A percentile compares a stretch with the other conserved stretches of the same genome.
These are phyloP conservation scores for Trametes pubescens DNA, from an alignment of 1,284 basidiomycete genomes.

Conservation along the genomic window DNA sequence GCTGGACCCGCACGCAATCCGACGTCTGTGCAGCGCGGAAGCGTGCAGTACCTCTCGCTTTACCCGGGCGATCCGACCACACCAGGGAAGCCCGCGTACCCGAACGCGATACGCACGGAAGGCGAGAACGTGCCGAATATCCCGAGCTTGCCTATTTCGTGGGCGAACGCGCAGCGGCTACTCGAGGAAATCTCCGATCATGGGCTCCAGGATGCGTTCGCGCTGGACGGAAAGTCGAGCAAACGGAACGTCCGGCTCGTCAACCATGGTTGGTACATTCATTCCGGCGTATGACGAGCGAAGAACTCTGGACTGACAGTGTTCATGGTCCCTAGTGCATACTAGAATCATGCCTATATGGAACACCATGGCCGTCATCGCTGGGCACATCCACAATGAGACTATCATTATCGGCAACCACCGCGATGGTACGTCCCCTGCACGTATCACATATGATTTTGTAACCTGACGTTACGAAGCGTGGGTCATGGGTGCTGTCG, in stretches of 20 bases:
- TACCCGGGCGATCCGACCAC: constrained; percentile 91
- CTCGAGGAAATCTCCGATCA: constrained; percentile 60
- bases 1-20: constrained; percentile 89
- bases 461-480: constrained; percentile 15
- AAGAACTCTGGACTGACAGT: neutral
- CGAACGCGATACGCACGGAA: constrained; percentile 77
- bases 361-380: constrained; percentile 92
- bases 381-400: constrained; percentile 87
- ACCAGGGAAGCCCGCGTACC: constrained; percentile 88
- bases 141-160: constrained; percentile 82
- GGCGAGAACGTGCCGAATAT: constrained; percentile 81
- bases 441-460: neutral
- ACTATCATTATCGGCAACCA: constrained; percentile 89
- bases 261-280: constrained; percentile 60
- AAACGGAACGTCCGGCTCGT: constrained; percentile 59
- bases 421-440: constrained; percentile 71
- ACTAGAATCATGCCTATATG: constrained; percentile 81
- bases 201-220: constrained; percentile 44
- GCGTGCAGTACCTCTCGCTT: constrained; percentile 81
- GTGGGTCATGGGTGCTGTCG: constrained; percentile 75
- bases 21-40: constrained; percentile 86
- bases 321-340: constrained; percentile 56
- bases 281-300: neutral
- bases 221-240: constrained; percentile 59
- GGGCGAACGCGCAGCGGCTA: constrained; percentile 70